These are phyloP conservation scores for Fusarium incarnatum DNA, from an alignment of 2,329 filamentous ascomycete species.

Conservation along the genomic window DNA sequence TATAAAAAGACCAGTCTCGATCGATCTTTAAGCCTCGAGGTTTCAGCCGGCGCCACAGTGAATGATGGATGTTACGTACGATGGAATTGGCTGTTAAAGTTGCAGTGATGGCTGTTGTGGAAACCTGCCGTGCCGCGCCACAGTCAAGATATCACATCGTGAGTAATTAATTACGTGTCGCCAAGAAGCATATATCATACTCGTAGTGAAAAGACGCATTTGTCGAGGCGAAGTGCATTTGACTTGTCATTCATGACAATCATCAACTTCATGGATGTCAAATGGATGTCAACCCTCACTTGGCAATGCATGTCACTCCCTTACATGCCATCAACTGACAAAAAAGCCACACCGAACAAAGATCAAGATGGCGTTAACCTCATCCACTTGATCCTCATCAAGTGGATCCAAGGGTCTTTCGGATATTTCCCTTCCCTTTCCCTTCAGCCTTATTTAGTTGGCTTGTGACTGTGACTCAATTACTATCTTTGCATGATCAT, in stretches of 20 bases:
- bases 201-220: neutral
- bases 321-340: neutral
- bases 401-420: conserved; percentile 1
- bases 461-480: conserved; percentile 2
- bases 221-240: neutral
- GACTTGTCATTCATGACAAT: neutral
- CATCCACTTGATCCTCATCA: neutral
- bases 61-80: neutral
- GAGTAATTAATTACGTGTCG: neutral
- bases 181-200: neutral
- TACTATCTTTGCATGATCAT: neutral
- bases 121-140: neutral
- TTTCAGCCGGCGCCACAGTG: neutral
- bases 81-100: neutral
- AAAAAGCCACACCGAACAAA: neutral
- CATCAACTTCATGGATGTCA: neutral
- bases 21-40: neutral
- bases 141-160: too few relatives aligned
- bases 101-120: neutral
- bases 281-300: neutral
- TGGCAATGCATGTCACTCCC: neutral
- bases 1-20: neutral
- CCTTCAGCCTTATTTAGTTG: neutral
- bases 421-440: neutral
- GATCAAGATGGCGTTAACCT: neutral